phyloP scores from a whole-genome alignment of 768 basidiomycete genomes.

The Kwoniella mangroviensis region DNA sequence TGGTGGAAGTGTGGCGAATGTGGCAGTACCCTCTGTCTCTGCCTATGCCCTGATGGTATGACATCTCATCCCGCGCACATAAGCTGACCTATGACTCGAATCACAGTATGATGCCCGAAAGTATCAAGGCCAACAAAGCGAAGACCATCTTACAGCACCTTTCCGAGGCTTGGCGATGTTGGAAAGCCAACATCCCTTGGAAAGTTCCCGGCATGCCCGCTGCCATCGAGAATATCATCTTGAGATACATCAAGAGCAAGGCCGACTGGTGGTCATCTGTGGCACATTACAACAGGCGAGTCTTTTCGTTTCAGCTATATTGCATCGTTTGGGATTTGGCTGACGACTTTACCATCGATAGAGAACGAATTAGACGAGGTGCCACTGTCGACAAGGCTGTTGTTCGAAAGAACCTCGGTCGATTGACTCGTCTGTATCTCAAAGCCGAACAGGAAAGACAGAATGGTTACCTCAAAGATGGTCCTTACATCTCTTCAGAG shows the following conservation, averaged over 20 bases:
- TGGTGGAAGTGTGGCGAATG: too few species aligned
- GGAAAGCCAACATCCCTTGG: conserved; percentile 82
- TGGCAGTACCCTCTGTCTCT: conserved; percentile 4
- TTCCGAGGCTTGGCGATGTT: conserved; percentile 96
- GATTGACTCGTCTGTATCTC: conserved; percentile 93
- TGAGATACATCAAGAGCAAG: conserved; percentile 99
- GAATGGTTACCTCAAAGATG: conserved; percentile 98
- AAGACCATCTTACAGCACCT: conserved; percentile 98
- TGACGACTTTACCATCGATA: conserved; percentile 69
- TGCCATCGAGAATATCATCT: conserved; percentile 97
- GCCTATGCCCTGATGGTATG: conserved; percentile 12
- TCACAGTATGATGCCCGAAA: conserved; percentile 92
- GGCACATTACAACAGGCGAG: conserved; percentile 82
- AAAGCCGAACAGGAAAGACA: conserved; percentile 99
- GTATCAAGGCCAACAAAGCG: conserved; percentile 90
- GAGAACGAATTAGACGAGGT: conserved; percentile 76
- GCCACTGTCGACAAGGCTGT: conserved; percentile 75
- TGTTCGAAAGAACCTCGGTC: conserved; percentile 97
- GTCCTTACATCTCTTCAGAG: conserved; percentile 97
- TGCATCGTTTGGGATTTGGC: conserved; percentile 44
- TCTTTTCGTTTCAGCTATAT: conserved; percentile 62
- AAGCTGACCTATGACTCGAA: background rate
- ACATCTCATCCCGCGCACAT: background rate
- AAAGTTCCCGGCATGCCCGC: conserved; percentile 98
- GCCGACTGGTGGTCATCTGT: conserved; percentile 99